Conservation (phyloP, 2,329 filamentous ascomycete species). For the Colletotrichum filicis region DNA sequence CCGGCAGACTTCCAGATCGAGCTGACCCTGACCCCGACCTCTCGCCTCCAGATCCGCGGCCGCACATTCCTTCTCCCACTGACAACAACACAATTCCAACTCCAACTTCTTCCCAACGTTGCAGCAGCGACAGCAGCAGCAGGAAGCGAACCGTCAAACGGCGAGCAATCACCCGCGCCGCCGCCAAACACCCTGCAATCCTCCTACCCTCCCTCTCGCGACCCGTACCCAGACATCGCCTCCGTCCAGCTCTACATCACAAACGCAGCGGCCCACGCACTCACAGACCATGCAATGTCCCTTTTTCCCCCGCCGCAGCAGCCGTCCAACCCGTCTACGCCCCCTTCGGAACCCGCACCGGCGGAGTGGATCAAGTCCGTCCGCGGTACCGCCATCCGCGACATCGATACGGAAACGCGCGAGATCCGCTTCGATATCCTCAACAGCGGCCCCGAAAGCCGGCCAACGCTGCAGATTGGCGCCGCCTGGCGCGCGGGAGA, state of each 20-base stretch:
- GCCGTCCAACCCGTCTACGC: neutral
- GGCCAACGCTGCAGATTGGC: constrained; percentile 38
- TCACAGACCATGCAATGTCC: constrained; percentile 49
- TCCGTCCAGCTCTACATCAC: constrained; percentile 59
- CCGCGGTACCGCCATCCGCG: constrained; percentile 46
- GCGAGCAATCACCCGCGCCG: constrained; percentile 37
- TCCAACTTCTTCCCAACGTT: constrained; percentile 50
- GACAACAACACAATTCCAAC: constrained; percentile 56
- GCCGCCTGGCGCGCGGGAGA: constrained; percentile 35
- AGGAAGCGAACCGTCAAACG: neutral
- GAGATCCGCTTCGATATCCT: constrained; percentile 47
- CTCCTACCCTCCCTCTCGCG: constrained; percentile 55
- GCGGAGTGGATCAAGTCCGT: constrained; percentile 43
- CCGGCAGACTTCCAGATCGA: constrained; percentile 55
- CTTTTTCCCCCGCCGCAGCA: constrained; percentile 13
- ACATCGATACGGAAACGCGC: constrained; percentile 40
- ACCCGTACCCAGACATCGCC: constrained; percentile 55
- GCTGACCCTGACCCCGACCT: constrained; percentile 56
- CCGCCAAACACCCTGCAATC: constrained; percentile 46
- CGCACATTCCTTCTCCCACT: constrained; percentile 56
- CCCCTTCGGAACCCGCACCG: constrained; percentile 7
- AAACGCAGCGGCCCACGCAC: constrained; percentile 52
- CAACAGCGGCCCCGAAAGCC: constrained; percentile 34
- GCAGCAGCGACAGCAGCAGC: neutral
- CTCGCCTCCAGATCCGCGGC: constrained; percentile 55